phyloP scores from a whole-genome alignment of 768 basidiomycete species.

The Cystobasidium onofrii region DNA sequence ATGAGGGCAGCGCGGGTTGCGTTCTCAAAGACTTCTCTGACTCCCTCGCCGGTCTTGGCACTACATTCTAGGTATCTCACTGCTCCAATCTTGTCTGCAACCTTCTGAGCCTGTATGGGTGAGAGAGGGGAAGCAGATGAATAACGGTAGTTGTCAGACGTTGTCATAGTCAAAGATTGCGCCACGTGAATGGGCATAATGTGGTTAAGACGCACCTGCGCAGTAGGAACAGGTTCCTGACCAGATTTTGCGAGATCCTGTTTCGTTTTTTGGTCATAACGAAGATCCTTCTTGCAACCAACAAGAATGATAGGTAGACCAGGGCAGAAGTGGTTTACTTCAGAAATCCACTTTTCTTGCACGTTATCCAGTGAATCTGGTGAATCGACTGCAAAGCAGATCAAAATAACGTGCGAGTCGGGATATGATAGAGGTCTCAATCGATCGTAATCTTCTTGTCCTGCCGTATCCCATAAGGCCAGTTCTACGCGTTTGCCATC shows the following conservation, averaged over 20 bases:
- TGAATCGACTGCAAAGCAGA: constrained; percentile 96
- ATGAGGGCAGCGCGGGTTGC: constrained; percentile 88
- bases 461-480: constrained; percentile 99
- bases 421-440: constrained; percentile 96
- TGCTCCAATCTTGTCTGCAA: constrained; percentile 92
- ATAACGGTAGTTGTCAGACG: background rate
- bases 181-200: too few species aligned
- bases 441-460: constrained; percentile 98
- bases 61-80: constrained; percentile 96
- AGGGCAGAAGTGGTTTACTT: constrained; percentile 91
- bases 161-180: background rate
- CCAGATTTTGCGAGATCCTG: constrained; percentile 89
- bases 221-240: constrained; percentile 86
- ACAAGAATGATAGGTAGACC: constrained; percentile 93
- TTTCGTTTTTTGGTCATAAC: constrained; percentile 83
- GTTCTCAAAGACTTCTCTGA: constrained; percentile 96
- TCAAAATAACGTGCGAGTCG: constrained; percentile 98
- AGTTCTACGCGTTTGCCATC: constrained; percentile 98
- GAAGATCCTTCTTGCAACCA: constrained; percentile 97
- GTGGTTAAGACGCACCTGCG: constrained; percentile 60
- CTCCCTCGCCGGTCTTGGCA: constrained; percentile 90
- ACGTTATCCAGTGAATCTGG: constrained; percentile 99
- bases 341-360: constrained; percentile 99
- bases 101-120: constrained; percentile 68
- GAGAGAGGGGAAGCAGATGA: background rate